Percentiles rank a stretch among this genome's conserved stretches.
Evolutionary conservation across 148 eudicot genomes (phyloP).

Genomic region (Cornus florida): DNA sequence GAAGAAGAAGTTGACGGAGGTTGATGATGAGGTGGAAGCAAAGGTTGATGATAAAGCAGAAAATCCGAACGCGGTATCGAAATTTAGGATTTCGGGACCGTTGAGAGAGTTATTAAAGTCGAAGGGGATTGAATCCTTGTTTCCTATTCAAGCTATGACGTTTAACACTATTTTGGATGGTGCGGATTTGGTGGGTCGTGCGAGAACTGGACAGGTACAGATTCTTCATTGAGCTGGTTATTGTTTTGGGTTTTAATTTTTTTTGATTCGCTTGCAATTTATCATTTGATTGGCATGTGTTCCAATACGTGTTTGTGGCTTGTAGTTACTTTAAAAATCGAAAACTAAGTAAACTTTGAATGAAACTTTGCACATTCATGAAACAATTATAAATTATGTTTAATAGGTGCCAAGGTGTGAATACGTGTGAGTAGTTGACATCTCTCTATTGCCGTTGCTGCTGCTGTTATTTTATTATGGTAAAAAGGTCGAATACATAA

Average conservation of each 20-base stretch:
- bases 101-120: constrained; percentile 53
- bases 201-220: constrained; percentile 89
- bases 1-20: constrained; percentile 13
- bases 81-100: constrained; percentile 69
- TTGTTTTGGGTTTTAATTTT: neutral
- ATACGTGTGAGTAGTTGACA: neutral
- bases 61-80: constrained; percentile 58
- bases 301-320: too few species aligned
- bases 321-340: too few species aligned
- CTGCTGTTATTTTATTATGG: too few species aligned
- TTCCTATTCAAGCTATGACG: constrained; percentile 93
- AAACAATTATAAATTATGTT: too few species aligned
- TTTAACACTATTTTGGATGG: constrained; percentile 66
- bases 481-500: too few species aligned
- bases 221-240: neutral
- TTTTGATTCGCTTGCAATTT: neutral
- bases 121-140: constrained; percentile 76
- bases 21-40: constrained; percentile 19
- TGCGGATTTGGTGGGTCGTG: constrained; percentile 83
- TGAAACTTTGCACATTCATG: too few species aligned
- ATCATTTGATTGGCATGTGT: neutral
- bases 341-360: too few species aligned
- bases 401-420: neutral
- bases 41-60: constrained; percentile 17
- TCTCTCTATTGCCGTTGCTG: too few species aligned